Evolutionary conservation across 129 eudicot genomes (phyloP), one percentile per base, ranked within the genome.

Genomic region (Smallanthus sonchifolius): DNA sequence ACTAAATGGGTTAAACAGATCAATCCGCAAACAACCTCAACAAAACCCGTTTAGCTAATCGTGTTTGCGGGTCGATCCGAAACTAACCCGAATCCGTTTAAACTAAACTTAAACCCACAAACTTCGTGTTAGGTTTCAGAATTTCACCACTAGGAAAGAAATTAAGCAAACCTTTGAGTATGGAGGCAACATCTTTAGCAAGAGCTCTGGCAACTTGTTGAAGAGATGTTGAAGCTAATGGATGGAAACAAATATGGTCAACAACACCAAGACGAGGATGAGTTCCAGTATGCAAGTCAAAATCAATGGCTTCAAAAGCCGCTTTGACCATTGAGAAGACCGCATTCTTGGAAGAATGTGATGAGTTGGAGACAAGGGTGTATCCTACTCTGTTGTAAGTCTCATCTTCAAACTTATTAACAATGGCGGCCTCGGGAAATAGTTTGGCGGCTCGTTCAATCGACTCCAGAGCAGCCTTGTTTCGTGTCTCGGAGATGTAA

Each of bases 251-350:
- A 2, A 91, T 79, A 71, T 95, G 99, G 76, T 95, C 99, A 65
- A 95, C 96, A 20, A 88, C 97, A 62, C 99, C 99, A 73, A 95
- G 94, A 61, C 99, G 83, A 11, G 99, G 97, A 77, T 95, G 99
- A 44, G 72, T 91, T 75, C 99, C 99, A 49, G 80, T 47, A 69
- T 95, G 99, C 74, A 19, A 36, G 36, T 82, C 83, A 66, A 91
- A 82, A 80, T 95, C 93, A 82, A 95, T 79, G 79, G 83, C 67
- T 65, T 87, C 89, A 28, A 86, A 91, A 73, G 99, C 99, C 16
- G 96, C 84, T 77, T 79, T 80, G 62, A 95, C 96, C 99, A 95
- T 91, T 1, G 80, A 84, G 66, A 86, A 91, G 15, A 82, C 97
- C 9, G 96, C 91, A 67, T 66, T 45, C 65, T 85, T 91, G 57